phyloP scores from a whole-genome alignment of 139 green algal genomes.

The Haematococcus lacustris region DNA sequence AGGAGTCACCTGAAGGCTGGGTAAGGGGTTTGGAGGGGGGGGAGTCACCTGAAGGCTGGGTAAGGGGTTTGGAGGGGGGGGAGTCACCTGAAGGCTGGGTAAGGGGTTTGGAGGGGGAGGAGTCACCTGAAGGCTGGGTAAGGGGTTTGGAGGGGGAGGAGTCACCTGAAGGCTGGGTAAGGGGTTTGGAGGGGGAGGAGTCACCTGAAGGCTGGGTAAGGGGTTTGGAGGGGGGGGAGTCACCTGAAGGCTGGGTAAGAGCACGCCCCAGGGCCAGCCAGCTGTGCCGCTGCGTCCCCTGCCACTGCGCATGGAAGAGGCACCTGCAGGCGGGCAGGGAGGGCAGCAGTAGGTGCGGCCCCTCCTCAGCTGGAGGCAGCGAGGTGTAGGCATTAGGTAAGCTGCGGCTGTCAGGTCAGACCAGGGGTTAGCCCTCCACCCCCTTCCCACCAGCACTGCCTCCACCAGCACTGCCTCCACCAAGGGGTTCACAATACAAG shows the following conservation, averaged over 20 bases:
- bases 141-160: background rate
- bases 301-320: slow-evolving; percentile 18
- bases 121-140: background rate
- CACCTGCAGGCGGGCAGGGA: slow-evolving; percentile 9
- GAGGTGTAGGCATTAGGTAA: background rate
- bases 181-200: too few relatives aligned
- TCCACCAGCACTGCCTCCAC: background rate
- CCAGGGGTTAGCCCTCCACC: background rate
- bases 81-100: background rate
- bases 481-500: background rate
- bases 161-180: background rate
- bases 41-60: too few relatives aligned
- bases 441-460: background rate
- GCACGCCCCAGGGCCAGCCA: slow-evolving; percentile 27
- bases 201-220: slow-evolving; percentile 12
- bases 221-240: too few relatives aligned
- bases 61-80: background rate
- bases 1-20: too few relatives aligned
- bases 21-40: too few relatives aligned
- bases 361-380: background rate
- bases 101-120: background rate
- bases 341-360: too few relatives aligned
- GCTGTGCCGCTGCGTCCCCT: slow-evolving; percentile 18
- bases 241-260: slow-evolving; percentile 12
- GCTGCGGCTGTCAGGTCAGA: background rate